Evolutionary conservation across 2,329 filamentous ascomycete species (phyloP).

Genomic region (Diaporthe citrichinensis): DNA sequence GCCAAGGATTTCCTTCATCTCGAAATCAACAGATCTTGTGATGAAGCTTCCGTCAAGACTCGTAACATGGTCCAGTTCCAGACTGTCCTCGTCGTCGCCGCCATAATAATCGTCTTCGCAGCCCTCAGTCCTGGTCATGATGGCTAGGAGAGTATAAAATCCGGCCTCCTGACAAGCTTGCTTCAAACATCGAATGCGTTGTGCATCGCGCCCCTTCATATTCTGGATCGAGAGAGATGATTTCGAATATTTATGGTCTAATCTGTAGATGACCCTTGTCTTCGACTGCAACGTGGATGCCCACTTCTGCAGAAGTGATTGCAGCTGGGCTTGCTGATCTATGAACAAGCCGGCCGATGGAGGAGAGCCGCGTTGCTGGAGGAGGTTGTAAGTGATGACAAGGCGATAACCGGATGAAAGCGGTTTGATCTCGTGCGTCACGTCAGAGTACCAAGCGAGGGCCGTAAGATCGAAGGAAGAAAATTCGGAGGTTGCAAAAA

Average conservation of each 20-base stretch:
- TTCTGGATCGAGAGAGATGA: slow-evolving; percentile 43
- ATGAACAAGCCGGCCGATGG: slow-evolving; percentile 42
- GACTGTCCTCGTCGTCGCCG: slow-evolving; percentile 17
- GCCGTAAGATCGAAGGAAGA: slow-evolving; percentile 51
- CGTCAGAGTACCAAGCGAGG: slow-evolving; percentile 62
- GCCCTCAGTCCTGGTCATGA: slow-evolving; percentile 40
- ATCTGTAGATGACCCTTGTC: slow-evolving; percentile 41
- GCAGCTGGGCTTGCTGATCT: slow-evolving; percentile 40
- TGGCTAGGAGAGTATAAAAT: slow-evolving; percentile 44
- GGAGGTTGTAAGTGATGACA: slow-evolving; percentile 64
- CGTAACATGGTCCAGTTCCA: slow-evolving; percentile 22
- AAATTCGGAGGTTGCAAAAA: slow-evolving; percentile 50
- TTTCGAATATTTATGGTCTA: slow-evolving; percentile 47
- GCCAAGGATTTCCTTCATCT: slow-evolving; percentile 41
- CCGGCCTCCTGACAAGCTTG: slow-evolving; percentile 39
- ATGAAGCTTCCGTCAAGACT: slow-evolving; percentile 34
- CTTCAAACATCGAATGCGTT: slow-evolving; percentile 42
- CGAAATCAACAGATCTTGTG: not conserved
- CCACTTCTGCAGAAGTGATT: slow-evolving; percentile 39
- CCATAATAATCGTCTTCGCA: slow-evolving; percentile 22
- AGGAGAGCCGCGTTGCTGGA: slow-evolving; percentile 46
- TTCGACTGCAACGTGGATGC: not conserved
- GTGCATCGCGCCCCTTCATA: slow-evolving; percentile 46
- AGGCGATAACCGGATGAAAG: slow-evolving; percentile 59
- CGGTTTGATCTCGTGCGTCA: slow-evolving; percentile 60